A percentile compares a stretch with the other conserved stretches of the same genome.
These are phyloP conservation scores for Epichloe sp. DNA, from an alignment of 2,329 filamentous ascomycete genomes.

Conservation along the genomic window DNA sequence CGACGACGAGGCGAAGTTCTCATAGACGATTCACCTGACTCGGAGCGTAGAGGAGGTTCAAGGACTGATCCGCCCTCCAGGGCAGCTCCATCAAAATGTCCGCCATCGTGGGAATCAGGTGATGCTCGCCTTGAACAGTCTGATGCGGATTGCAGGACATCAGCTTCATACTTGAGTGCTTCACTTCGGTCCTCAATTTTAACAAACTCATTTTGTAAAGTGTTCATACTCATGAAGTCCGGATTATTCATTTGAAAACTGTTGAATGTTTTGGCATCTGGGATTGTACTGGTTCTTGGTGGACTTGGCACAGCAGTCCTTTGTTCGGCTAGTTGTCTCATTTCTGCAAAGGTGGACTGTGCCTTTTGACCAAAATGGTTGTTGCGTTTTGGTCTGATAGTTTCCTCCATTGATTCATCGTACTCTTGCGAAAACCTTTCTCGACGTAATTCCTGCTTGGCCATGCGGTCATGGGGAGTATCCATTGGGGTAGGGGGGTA, in stretches of 20 bases:
- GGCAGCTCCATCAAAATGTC: conserved; percentile 24
- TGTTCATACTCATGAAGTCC: conserved; percentile 44
- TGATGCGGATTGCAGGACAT: conserved; percentile 25
- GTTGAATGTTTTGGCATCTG: conserved; percentile 32
- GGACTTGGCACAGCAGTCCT: conserved; percentile 38
- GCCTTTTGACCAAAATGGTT: conserved; percentile 29
- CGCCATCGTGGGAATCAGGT: conserved; percentile 23
- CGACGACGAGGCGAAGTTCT: conserved; percentile 32
- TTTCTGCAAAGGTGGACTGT: conserved; percentile 43
- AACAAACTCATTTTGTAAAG: conserved; percentile 30
- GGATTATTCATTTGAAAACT: conserved; percentile 38
- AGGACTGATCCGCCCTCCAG: conserved; percentile 32
- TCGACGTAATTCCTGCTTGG: conserved; percentile 28
- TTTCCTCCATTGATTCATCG: conserved; percentile 55
- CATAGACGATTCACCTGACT: conserved; percentile 9
- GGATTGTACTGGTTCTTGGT: conserved; percentile 37
- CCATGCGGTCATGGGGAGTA: conserved; percentile 40
- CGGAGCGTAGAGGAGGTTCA: conserved; percentile 11
- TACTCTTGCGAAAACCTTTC: conserved; percentile 46
- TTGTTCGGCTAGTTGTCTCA: conserved; percentile 43
- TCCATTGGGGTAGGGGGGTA: conserved; percentile 54
- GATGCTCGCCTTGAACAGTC: conserved; percentile 39
- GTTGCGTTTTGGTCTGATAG: conserved; percentile 42
- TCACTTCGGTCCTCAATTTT: conserved; percentile 24
- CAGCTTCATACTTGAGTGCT: conserved; percentile 18